Conservation (phyloP, 129 eudicot species). For the Silybum marianum region DNA sequence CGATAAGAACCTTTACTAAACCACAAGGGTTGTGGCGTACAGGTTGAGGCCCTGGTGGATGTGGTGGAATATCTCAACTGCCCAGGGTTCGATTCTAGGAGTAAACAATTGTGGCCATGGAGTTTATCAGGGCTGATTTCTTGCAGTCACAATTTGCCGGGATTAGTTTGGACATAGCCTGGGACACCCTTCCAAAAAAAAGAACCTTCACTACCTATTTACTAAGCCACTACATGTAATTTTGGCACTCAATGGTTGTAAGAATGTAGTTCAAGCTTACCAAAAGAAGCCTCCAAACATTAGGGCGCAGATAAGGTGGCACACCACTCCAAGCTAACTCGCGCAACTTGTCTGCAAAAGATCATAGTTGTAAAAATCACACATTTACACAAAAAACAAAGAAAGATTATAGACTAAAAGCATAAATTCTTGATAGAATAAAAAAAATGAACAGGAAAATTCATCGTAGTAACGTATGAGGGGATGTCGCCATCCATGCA, state of each 20-base stretch:
- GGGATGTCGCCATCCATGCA: background rate
- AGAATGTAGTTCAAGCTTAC: constrained; percentile 35
- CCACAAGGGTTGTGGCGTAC: too few species aligned
- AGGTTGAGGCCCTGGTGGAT: too few species aligned
- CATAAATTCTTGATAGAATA: background rate
- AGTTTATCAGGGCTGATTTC: too few species aligned
- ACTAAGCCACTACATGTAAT: background rate
- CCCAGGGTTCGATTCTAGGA: too few species aligned
- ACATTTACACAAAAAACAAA: background rate
- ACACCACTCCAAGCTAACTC: constrained; percentile 88
- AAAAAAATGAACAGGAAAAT: constrained; percentile 6
- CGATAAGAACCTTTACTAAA: background rate
- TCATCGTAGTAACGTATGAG: background rate
- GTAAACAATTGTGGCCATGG: too few species aligned
- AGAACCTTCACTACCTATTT: background rate
- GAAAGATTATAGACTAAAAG: background rate
- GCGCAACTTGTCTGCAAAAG: constrained; percentile 68
- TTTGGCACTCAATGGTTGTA: background rate
- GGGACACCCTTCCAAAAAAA: too few species aligned
- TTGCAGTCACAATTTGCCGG: too few species aligned
- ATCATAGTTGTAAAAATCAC: background rate
- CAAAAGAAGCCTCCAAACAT: constrained; percentile 90
- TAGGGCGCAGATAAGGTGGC: constrained; percentile 76
- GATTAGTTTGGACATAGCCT: too few species aligned
- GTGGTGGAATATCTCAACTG: too few species aligned